Evolutionary conservation across 345 rosid species (phyloP).

Genomic region (Camelina sativa): DNA sequence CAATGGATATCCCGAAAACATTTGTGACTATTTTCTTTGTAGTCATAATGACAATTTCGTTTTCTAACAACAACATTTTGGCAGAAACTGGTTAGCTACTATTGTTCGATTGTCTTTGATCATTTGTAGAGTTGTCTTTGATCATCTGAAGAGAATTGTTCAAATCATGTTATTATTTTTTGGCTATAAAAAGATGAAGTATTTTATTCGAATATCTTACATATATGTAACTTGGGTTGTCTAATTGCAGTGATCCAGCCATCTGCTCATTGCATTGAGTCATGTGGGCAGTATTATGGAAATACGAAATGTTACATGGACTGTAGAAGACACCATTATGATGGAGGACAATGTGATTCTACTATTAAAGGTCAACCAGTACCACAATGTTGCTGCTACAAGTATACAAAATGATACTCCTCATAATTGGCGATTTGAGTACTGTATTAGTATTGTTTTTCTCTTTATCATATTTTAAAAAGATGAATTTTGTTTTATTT

Average conservation of each 20-base stretch:
- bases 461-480: too few species aligned
- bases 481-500: too few species aligned
- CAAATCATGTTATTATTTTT: background rate
- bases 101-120: background rate
- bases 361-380: background rate
- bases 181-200: background rate
- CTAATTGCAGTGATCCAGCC: background rate
- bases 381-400: constrained; percentile 5
- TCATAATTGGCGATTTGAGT: too few species aligned
- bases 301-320: background rate
- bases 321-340: background rate
- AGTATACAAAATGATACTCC: background rate
- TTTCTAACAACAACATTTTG: background rate
- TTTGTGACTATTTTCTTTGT: background rate
- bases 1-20: background rate
- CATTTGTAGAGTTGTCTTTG: background rate
- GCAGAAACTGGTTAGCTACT: background rate
- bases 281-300: background rate
- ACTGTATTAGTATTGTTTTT: too few species aligned
- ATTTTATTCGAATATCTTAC: background rate
- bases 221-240: background rate
- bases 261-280: background rate
- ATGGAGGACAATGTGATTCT: background rate
- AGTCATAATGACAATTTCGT: background rate
- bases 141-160: background rate